Evolutionary conservation across 2,329 filamentous ascomycete genomes (phyloP), one percentile per base, ranked within the genome.

Genomic region (Pseudopithomyces chartarum): DNA sequence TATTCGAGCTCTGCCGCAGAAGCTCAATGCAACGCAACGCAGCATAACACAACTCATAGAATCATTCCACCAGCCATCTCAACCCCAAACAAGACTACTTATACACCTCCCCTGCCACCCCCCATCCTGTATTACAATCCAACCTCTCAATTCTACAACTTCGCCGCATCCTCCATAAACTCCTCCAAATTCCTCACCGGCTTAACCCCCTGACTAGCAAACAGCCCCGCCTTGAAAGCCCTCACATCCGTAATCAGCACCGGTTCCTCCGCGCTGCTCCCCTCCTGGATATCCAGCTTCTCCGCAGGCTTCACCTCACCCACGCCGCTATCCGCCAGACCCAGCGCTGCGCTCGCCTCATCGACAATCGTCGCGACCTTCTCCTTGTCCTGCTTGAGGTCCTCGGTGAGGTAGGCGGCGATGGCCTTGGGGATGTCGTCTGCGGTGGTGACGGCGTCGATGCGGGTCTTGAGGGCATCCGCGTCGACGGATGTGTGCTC

Each of bases 101-200:
- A 4, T 15, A n/a, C 38, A 40, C n/a, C 38, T 6, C 7, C 38
- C 8, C 38, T 7, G 7, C 11, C 4, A n/a, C 6, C 13, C 38
- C 13, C 7, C n/a, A 4, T n/a, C 15, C 17, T n/a, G 19, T 8
- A 38, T 38, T 19, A 15, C 38, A 40, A 15, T 15, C 12, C 34
- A 36, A 4, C 34, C 12, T 19, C 38, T 17, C 8, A 10, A 10
- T 17, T 15, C 13, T 22, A 94, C 55, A 97, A 82, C 80, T 97
- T 97, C 13, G 90, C 79, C 61, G 91, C 91, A 57, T 88, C 81
- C 57, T 97, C 94, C 73, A 97, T 90, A 75, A 94, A 98, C 69
- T 92, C 90, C 59, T 83, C 89, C 54, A 98, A 76, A 63, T 95
- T 89, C 69, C 85, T 88, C 29, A 90, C 85, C 0, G 93, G 85